These are phyloP conservation scores for Russula sp. DNA, from an alignment of 768 basidiomycete species.

Conservation along the genomic window DNA sequence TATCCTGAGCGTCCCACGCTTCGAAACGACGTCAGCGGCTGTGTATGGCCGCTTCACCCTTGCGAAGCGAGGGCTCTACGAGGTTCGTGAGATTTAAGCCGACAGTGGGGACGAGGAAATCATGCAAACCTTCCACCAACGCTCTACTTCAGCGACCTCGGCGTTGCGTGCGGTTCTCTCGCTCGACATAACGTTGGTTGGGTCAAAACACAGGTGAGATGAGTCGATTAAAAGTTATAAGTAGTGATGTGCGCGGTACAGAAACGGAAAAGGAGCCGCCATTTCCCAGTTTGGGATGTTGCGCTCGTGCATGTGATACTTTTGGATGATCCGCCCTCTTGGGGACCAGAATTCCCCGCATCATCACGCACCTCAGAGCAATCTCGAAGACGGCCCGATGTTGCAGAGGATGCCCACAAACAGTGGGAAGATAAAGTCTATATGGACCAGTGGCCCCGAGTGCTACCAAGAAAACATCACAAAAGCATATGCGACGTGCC, in stretches of 20 bases:
- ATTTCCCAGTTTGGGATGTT: conserved; percentile 4
- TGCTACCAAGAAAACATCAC: background rate
- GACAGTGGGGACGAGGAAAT: background rate
- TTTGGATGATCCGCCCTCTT: background rate
- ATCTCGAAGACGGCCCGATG: too few relatives aligned
- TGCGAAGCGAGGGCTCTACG: conserved; percentile 81
- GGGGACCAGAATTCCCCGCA: too few relatives aligned
- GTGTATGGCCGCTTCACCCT: conserved; percentile 88
- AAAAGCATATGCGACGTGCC: background rate
- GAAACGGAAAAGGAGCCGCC: background rate
- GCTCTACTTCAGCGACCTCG: conserved; percentile 81
- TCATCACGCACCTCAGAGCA: too few relatives aligned
- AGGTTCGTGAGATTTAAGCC: background rate
- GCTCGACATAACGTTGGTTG: conserved; percentile 40
- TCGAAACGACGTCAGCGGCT: conserved; percentile 87
- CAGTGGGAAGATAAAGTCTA: background rate
- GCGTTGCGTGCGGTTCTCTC: conserved; percentile 67
- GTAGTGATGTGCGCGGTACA: too few relatives aligned
- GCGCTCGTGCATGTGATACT: conserved; percentile 12
- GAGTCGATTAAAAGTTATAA: too few relatives aligned
- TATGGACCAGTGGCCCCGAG: background rate
- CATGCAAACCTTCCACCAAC: conserved; percentile 81
- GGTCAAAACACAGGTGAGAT: background rate
- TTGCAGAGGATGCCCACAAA: background rate
- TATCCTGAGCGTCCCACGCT: conserved; percentile 83